These are phyloP conservation scores for Moringa oleifera DNA, from an alignment of 345 rosid species.

Conservation along the genomic window DNA sequence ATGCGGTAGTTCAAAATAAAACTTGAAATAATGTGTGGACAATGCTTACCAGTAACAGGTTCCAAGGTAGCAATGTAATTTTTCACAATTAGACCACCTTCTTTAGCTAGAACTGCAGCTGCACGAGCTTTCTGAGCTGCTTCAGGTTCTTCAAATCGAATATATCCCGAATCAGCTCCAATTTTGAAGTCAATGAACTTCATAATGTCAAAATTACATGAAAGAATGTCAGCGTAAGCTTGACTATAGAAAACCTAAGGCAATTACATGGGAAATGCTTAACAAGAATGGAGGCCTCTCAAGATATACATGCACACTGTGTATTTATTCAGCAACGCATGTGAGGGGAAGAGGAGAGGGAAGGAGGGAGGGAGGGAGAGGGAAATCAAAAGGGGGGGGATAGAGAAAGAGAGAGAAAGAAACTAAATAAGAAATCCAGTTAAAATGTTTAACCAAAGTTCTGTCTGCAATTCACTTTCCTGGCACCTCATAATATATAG, in stretches of 20 bases:
- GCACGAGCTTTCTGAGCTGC: conserved; percentile 93
- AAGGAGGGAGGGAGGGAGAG: too few species aligned
- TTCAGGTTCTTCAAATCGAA: conserved; percentile 84
- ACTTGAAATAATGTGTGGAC: conserved; percentile 1
- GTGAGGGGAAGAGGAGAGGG: too few species aligned
- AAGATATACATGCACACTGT: too few species aligned
- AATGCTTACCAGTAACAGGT: conserved; percentile 72
- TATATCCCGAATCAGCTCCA: conserved; percentile 72
- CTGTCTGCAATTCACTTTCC: too few species aligned
- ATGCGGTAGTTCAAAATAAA: not conserved
- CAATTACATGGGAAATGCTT: too few species aligned
- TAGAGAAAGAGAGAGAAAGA: too few species aligned
- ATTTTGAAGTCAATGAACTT: conserved; percentile 85
- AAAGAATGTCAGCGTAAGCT: not conserved
- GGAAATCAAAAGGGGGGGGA: too few species aligned
- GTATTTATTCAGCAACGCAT: too few species aligned
- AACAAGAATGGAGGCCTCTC: too few species aligned
- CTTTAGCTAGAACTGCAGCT: conserved; percentile 81
- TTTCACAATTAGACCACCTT: conserved; percentile 77
- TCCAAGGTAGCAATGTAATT: conserved; percentile 67
- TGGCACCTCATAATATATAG: too few species aligned
- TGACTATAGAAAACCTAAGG: not conserved
- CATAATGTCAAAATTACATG: conserved; percentile 3
- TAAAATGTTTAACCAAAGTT: too few species aligned
- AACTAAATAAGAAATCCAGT: too few species aligned